These are phyloP conservation scores for Neonectria faginata DNA, from an alignment of 2,329 filamentous ascomycete species.

Conservation along the genomic window DNA sequence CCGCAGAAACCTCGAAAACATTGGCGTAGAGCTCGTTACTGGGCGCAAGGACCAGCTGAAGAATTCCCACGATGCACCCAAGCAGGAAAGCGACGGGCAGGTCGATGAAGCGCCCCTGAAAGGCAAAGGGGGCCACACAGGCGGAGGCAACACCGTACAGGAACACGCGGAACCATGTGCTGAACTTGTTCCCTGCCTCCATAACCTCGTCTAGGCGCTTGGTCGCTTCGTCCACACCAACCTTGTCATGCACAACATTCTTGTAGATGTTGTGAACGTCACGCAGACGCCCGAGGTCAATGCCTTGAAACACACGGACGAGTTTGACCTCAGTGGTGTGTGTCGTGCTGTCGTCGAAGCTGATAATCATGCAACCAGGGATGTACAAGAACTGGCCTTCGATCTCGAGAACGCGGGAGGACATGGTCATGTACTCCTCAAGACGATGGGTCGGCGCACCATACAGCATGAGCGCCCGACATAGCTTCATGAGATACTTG, in stretches of 20 bases:
- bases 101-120: slow-evolving; percentile 80
- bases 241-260: slow-evolving; percentile 82
- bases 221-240: slow-evolving; percentile 78
- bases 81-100: slow-evolving; percentile 81
- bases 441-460: slow-evolving; percentile 91
- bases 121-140: slow-evolving; percentile 83
- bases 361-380: slow-evolving; percentile 93
- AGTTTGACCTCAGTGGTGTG: slow-evolving; percentile 86
- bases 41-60: slow-evolving; percentile 81
- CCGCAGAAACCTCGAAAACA: slow-evolving; percentile 65
- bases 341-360: slow-evolving; percentile 80
- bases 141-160: slow-evolving; percentile 82
- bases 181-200: slow-evolving; percentile 58
- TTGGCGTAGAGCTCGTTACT: slow-evolving; percentile 76
- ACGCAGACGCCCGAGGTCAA: slow-evolving; percentile 79
- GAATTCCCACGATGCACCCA: slow-evolving; percentile 77
- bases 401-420: slow-evolving; percentile 87
- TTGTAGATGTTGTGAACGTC: slow-evolving; percentile 85
- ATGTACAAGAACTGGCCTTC: slow-evolving; percentile 92
- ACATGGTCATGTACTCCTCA: slow-evolving; percentile 93
- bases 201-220: slow-evolving; percentile 68
- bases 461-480: slow-evolving; percentile 87
- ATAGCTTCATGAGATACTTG: slow-evolving; percentile 85
- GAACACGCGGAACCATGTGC: slow-evolving; percentile 67
- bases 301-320: slow-evolving; percentile 74